Base-by-base conservation (phyloP, 129 eudicot species). In the Cynara cardunculus region DNA sequence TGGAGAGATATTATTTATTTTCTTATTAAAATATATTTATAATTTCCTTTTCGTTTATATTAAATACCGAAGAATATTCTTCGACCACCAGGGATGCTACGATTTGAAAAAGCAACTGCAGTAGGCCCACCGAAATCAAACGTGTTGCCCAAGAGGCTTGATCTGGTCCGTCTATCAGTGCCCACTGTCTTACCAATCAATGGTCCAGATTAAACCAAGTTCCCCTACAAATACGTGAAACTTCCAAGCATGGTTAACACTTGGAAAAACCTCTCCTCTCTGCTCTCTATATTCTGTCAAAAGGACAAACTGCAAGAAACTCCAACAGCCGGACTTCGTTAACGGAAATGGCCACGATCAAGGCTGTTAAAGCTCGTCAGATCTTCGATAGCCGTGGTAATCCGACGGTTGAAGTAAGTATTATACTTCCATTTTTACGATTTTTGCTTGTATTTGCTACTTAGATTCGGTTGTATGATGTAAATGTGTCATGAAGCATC, bases 311-410 rank as follows among this genome's bases (percentile, higher is more conserved):
- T 2, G 28, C 27, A 3, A 46, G 2, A 76, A 46, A 68, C 70
- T 4, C 34, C 11, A 53, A 25, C 25, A 44, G 68, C 35, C 72
- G 80, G 21, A 79, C 16, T 19, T 44, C 3, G 77, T 41, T 34
- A n/a, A 71, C 27, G 22, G 46, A 69, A 73, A 87, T 87, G 90
- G 88, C 82, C 53, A 87, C 88, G 61, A 87, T 87, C 76, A 81
- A 77, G 66, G 77, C 75, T 1, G 86, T 87, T 14, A 87, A 87
- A 70, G 90, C 88, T 77, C 87, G 90, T n/a, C 90, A 87, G 81
- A 87, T 87, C 66, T 87, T 87, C 76, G 90, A 87, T 61, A 80
- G 86, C 12, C 88, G 90, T 25, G 90, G 90, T 28, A 87, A 87
- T 65, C 90, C 90, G 24, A 87, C 90, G 9, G 90, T 87, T 34